Base-by-base conservation (phyloP, 2,329 filamentous ascomycete species). In the Sporothrix variecibatus region DNA sequence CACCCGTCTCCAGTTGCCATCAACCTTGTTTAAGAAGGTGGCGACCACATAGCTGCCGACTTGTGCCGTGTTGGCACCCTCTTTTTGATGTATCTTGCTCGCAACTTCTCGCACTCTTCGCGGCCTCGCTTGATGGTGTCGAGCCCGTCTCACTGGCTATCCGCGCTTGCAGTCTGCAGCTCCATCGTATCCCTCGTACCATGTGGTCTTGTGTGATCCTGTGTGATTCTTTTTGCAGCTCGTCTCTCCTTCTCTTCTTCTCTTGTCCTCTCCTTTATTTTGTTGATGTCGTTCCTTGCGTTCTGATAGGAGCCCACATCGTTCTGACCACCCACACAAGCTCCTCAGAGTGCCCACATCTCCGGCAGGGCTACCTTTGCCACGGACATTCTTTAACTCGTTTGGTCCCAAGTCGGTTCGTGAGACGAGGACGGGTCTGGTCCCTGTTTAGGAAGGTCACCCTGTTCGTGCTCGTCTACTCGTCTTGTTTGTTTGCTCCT, bases 371-470 rank as follows among this genome's bases (percentile, higher is more conserved):
- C 38, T 28, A 38, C 38, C 23, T 11, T 23, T 8, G 15, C 34
- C 38, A 28, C 60, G 38, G 62, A 43, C 34, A 28, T 46, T 20
- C 34, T 40, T 40, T 62, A 7, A 20, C 6, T 62, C 17, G 51
- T 8, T 5, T 23, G 12, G 17, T 49, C 12, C 15, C 43, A 49
- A 49, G 31, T 4, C 31, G 26, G 31, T 34, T 65, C 58, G 62
- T 65, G 34, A 46, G 62, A 67, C 38, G 2, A 28, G 38, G 23
- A 67, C 62, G 62, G 62, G 38, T 8, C 38, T 46, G 62, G 9
- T 43, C 17, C 64, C 34, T 51, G 26, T 68, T 68, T 68, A 68
- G 65, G 65, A 68, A 68, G 65, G 65, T 68, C 65, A 17, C 17
- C 64, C 23, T 68, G 43, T 8, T 34, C 17, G 20, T 34, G 34